Conservation (phyloP, 1,284 basidiomycete species). For the Sutorius eximius region DNA sequence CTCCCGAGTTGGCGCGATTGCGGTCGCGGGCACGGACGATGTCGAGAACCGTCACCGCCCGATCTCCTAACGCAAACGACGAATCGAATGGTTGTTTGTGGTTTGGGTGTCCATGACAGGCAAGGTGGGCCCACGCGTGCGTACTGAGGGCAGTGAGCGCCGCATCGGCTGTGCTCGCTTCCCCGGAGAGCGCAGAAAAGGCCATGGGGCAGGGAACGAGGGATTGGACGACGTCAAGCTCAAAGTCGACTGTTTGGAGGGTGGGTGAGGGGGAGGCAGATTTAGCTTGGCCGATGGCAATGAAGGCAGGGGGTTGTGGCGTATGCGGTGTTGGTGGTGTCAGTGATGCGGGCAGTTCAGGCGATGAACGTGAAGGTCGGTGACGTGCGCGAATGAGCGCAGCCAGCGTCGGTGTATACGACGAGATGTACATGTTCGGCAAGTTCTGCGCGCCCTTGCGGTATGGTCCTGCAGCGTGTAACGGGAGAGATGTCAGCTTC, state of each 20-base stretch:
- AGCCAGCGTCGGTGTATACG: slow-evolving; percentile 39
- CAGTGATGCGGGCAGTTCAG: no score
- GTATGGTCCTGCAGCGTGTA: slow-evolving; percentile 42
- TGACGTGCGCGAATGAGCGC: slow-evolving; percentile 31
- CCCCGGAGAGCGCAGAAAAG: slow-evolving; percentile 12
- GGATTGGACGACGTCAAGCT: slow-evolving; percentile 20
- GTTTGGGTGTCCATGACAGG: slow-evolving; percentile 28
- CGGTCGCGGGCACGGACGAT: slow-evolving; percentile 10
- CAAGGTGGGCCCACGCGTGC: slow-evolving; percentile 31
- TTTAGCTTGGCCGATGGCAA: slow-evolving; percentile 28
- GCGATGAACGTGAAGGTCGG: background rate
- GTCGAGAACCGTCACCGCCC: slow-evolving; percentile 30
- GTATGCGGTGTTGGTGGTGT: background rate
- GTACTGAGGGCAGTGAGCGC: slow-evolving; percentile 14
- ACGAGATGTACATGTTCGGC: slow-evolving; percentile 36
- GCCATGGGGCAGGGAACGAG: slow-evolving; percentile 16
- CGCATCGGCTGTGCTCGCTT: slow-evolving; percentile 10
- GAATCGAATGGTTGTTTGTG: slow-evolving; percentile 31
- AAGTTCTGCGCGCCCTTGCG: slow-evolving; percentile 23
- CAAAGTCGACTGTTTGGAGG: slow-evolving; percentile 17
- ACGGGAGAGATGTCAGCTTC: slow-evolving; percentile 36
- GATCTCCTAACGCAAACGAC: slow-evolving; percentile 29
- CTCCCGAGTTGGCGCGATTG: background rate
- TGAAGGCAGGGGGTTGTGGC: slow-evolving; percentile 7
- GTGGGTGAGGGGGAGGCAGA: background rate